phyloP scores from a whole-genome alignment of 1,284 basidiomycete genomes.

The Ganoderma leucocontextum region DNA sequence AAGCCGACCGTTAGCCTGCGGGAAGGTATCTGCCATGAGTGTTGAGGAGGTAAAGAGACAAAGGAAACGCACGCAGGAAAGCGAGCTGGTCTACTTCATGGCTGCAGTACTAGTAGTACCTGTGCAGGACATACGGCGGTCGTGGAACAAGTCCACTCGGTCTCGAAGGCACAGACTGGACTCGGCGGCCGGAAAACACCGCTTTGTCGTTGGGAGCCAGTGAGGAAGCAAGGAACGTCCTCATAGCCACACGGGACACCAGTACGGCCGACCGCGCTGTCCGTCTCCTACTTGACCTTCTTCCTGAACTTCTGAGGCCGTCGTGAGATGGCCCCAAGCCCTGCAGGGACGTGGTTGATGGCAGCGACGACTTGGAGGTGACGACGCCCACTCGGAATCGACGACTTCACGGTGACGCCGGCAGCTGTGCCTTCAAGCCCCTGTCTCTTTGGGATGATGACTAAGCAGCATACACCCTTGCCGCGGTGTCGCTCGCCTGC shows the following conservation, averaged over 20 bases:
- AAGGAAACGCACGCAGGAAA: neutral
- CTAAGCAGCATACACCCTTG: neutral
- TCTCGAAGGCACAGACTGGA: neutral
- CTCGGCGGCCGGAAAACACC: neutral
- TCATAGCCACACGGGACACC: neutral
- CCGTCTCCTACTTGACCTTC: neutral
- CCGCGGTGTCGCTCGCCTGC: no score
- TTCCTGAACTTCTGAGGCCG: neutral
- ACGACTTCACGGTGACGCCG: neutral
- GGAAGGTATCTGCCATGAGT: neutral
- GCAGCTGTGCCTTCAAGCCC: neutral
- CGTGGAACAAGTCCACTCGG: neutral
- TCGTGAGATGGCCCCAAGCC: neutral
- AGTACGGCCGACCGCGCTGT: neutral
- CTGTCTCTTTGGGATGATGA: neutral
- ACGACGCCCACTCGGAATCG: no score
- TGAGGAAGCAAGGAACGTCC: neutral
- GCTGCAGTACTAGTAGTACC: neutral
- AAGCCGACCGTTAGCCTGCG: neutral
- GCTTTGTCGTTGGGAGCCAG: neutral
- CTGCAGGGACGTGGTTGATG: neutral
- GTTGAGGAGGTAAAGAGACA: neutral
- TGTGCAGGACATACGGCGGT: conserved; percentile 3
- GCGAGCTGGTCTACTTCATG: neutral
- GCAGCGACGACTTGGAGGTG: no score